These are phyloP conservation scores for Leccinum olivaceopallidum DNA, from an alignment of 768 basidiomycete species.

Conservation along the genomic window DNA sequence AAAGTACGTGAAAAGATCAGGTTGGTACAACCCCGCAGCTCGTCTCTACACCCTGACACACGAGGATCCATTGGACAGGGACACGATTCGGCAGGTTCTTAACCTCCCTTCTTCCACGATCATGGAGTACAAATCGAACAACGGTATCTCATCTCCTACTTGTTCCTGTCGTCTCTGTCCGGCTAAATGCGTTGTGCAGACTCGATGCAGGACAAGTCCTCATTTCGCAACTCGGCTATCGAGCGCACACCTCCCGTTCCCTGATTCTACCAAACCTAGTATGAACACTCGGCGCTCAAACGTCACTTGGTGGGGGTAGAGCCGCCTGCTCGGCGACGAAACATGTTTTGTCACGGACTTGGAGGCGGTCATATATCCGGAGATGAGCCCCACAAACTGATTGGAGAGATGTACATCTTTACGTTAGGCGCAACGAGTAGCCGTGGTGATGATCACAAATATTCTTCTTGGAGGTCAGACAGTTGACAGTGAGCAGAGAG, in stretches of 20 bases:
- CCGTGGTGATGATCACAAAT: neutral
- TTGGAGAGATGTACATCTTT: constrained; percentile 18
- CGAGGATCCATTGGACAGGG: constrained; percentile 45
- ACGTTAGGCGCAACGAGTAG: neutral
- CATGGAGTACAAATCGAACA: constrained; percentile 96
- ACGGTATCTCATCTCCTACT: constrained; percentile 45
- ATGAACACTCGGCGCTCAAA: neutral
- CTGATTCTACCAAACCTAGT: constrained; percentile 7
- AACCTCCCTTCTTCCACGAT: constrained; percentile 74
- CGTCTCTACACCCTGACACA: constrained; percentile 20
- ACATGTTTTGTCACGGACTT: constrained; percentile 4
- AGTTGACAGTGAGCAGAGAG: neutral
- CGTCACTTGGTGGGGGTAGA: neutral
- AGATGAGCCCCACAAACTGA: constrained; percentile 2
- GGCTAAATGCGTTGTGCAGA: constrained; percentile 43
- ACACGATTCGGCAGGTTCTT: constrained; percentile 75
- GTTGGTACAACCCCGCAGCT: constrained; percentile 48
- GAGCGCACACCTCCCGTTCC: constrained; percentile 40
- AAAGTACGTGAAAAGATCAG: constrained; percentile 79
- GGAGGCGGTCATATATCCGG: constrained; percentile 3
- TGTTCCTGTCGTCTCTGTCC: neutral
- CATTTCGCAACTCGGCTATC: constrained; percentile 69
- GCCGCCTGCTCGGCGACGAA: constrained; percentile 3
- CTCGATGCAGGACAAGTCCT: constrained; percentile 87
- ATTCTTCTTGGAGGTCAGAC: constrained; percentile 1